A percentile compares a stretch with the other conserved stretches of the same genome.
Evolutionary conservation across 2,329 filamentous ascomycete genomes (phyloP).

Genomic region (Fusarium robinianum): DNA sequence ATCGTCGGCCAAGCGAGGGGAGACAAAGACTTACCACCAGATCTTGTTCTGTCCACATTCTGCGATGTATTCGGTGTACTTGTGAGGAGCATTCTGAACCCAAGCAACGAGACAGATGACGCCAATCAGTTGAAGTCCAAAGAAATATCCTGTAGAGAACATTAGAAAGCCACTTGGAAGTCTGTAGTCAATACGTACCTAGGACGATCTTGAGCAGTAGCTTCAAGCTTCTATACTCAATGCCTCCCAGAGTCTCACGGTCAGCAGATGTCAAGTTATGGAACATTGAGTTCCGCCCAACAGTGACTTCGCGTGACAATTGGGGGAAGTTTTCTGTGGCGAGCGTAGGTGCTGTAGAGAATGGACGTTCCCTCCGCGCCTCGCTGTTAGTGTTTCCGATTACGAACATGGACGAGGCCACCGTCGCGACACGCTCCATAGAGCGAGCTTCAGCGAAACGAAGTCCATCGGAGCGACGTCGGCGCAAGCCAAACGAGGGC

Average conservation of each 20-base stretch:
- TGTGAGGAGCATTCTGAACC: conserved; percentile 48
- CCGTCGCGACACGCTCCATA: conserved; percentile 41
- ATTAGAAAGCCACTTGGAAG: neutral
- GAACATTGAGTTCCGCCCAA: conserved; percentile 54
- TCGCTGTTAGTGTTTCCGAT: conserved; percentile 37
- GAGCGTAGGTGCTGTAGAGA: conserved; percentile 17
- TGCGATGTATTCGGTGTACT: conserved; percentile 47
- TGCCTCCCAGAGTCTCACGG: conserved; percentile 53
- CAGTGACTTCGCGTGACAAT: conserved; percentile 48
- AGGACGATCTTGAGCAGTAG: conserved; percentile 52
- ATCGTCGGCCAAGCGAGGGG: rapidly evolving
- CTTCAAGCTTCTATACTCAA: conserved; percentile 56
- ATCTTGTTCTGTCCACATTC: conserved; percentile 46
- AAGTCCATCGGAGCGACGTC: conserved; percentile 30
- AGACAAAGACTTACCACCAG: conserved; percentile 52
- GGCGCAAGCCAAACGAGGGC: conserved; percentile 24
- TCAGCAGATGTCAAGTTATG: conserved; percentile 47
- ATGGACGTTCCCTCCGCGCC: conserved; percentile 19
- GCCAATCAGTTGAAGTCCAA: conserved; percentile 52
- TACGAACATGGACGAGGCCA: conserved; percentile 48
- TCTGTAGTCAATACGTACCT: conserved; percentile 33
- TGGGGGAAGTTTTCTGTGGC: conserved; percentile 41
- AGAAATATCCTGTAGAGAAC: conserved; percentile 48
- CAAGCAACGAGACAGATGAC: conserved; percentile 53
- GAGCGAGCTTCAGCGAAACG: conserved; percentile 41